Evolutionary conservation across 305 asterid species (phyloP), one percentile per base, ranked within the genome.

Genomic region (Salvia sclarea): DNA sequence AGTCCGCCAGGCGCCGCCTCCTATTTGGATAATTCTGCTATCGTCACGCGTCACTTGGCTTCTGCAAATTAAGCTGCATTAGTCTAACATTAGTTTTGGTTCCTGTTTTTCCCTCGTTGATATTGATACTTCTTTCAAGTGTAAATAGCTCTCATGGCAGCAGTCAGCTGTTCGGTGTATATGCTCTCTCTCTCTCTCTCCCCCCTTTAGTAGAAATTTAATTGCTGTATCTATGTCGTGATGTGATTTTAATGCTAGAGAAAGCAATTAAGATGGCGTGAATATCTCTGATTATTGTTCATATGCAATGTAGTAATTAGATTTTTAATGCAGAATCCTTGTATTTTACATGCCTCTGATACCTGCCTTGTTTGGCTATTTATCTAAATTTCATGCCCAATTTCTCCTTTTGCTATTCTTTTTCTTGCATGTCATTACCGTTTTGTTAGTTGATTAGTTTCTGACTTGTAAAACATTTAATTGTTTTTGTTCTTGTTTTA

Each of bases 1-100:
- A 94, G 82, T 85, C 99, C 17, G 90, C 49, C 22, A 81, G 96
- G 76, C 90, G 97, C n/a, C 79, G 82, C 16, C 96, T 94, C 60
- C 68, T 87, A 68, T 89, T 94, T 49, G 87, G 66, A 28, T 91
- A 79, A 69, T 17, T 33, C 61, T 21, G 61, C 61, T 31, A 64
- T 7, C 61, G 24, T 43, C 41, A 9, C 14, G n/a, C 38, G 44
- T 55, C 44, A 25, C 56, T 21, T 66, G n/a, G 64, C 54, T 53
- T 68, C 76, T 80, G 81, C 54, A 55, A 70, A 74, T 69, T 10
- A 55, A 61, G 5, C 31, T 28, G 38, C 47, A 41, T 8, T 44
- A 33, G 1, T 13, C 28, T 56, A 16, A 22, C 17, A 40, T 60
- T 28, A 49, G 41, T 38, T 59, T 22, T 30, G 8, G 9, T 49